These are phyloP conservation scores for Alisma plantagoaquatica DNA, from an alignment of 106 monocot species.

Conservation along the genomic window DNA sequence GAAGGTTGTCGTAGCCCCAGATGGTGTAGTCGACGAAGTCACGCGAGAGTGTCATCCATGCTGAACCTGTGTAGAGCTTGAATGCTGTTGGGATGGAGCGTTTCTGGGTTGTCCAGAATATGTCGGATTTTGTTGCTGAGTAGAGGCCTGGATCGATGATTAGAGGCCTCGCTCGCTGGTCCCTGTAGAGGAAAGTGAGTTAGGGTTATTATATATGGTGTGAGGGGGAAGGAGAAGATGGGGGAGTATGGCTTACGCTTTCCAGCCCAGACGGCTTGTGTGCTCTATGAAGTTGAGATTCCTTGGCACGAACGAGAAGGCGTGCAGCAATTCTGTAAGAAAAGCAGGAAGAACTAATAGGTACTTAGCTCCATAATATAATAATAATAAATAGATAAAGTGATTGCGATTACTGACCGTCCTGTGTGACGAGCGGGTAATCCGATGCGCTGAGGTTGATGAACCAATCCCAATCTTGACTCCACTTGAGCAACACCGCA, in stretches of 20 bases:
- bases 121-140: slow-evolving; percentile 36
- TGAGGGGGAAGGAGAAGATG: too few species aligned
- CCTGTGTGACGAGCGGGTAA: slow-evolving; percentile 64
- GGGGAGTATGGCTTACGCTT: slow-evolving; percentile 83
- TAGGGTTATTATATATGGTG: too few species aligned
- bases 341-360: too few species aligned
- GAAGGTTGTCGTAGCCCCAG: slow-evolving; percentile 88
- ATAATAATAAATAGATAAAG: too few species aligned
- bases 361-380: too few species aligned
- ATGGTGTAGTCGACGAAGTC: slow-evolving; percentile 69
- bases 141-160: slow-evolving; percentile 85
- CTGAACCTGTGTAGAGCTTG: slow-evolving; percentile 78
- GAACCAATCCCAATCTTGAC: slow-evolving; percentile 57
- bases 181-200: slow-evolving; percentile 20
- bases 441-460: slow-evolving; percentile 60
- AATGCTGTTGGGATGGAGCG: slow-evolving; percentile 65
- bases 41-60: slow-evolving; percentile 59
- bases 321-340: too few species aligned
- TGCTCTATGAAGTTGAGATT: slow-evolving; percentile 70
- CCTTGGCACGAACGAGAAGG: too few species aligned
- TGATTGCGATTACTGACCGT: too few species aligned
- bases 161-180: slow-evolving; percentile 55
- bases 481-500: slow-evolving; percentile 45
- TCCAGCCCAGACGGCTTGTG: slow-evolving; percentile 69
- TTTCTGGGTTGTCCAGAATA: slow-evolving; percentile 40